These are phyloP conservation scores for Sarocladiaceae sp. DNA, from an alignment of 2,329 filamentous ascomycete genomes.

Conservation along the genomic window DNA sequence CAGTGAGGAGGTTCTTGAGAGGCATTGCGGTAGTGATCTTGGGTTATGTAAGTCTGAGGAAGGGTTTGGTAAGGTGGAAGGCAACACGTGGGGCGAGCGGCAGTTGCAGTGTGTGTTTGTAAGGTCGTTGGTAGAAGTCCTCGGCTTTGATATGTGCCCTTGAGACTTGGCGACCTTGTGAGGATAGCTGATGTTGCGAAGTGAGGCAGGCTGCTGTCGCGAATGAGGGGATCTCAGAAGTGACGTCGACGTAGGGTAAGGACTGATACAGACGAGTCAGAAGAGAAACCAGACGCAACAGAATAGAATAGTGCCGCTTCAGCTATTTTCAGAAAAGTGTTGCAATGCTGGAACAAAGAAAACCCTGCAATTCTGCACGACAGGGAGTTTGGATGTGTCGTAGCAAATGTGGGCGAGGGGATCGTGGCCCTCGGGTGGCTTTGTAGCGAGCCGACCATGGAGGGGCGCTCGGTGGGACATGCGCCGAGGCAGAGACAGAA, in stretches of 20 bases:
- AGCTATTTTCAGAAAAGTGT: too few relatives aligned
- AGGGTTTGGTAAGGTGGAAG: not conserved
- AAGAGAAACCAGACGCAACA: too few relatives aligned
- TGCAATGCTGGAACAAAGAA: too few relatives aligned
- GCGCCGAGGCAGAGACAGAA: not conserved
- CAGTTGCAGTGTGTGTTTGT: not conserved
- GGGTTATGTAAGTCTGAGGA: not conserved
- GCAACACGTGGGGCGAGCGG: not conserved
- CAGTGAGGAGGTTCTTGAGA: constrained; percentile 53
- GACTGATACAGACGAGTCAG: too few relatives aligned
- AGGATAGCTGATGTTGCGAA: too few relatives aligned
- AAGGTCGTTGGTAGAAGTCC: not conserved
- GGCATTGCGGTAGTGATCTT: constrained; percentile 31
- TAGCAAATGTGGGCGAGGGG: constrained; percentile 1
- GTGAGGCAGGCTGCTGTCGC: too few relatives aligned
- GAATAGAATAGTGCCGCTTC: too few relatives aligned
- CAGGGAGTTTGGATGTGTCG: too few relatives aligned
- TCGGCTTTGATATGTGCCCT: not conserved
- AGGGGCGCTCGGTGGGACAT: not conserved
- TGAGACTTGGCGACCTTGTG: too few relatives aligned
- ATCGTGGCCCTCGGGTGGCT: not conserved
- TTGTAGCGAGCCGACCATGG: constrained; percentile 7
- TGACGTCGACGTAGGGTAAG: too few relatives aligned
- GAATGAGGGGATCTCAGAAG: too few relatives aligned
- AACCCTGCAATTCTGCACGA: too few relatives aligned